Evolutionary conservation across 2,329 filamentous ascomycete species (phyloP), one percentile per base, ranked within the genome.

Genomic region (Fusarium oligoseptatum): DNA sequence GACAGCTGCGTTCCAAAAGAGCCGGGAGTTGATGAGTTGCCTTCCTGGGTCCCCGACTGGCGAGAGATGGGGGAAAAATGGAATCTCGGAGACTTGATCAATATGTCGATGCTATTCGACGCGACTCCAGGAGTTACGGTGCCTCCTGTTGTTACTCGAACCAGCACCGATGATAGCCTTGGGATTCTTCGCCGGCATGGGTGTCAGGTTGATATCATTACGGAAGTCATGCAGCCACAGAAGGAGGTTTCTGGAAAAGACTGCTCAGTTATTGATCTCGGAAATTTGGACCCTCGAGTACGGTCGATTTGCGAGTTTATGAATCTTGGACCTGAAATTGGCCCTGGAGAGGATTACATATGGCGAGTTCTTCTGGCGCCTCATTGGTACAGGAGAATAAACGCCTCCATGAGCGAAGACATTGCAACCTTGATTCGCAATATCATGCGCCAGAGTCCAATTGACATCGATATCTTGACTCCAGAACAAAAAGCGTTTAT

Each of bases 41-140:
- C 64, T 2, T 63, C 58, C 0, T 67, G 64, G 64, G 64, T 67
- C 3, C 50, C 60, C 4, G 67, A 70, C 60, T 72, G 67, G 67
- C 55, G 61, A 7, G 57, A 72, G 6, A 41, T 66, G 7, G 70
- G 67, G 12, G 20, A 15, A 14, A 14, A 43, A 4, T 45, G 64
- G 56, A 17, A n/a, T n/a, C 20, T 3, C 9, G 5, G 32, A 20
- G 20, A 41, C n/a, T 2, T 11, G 8, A 45, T 65, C 12, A 29
- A 34, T 6, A 15, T 20, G 5, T 3, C 14, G 1, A 10, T 6
- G 8, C 2, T 7, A 14, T 55, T 17, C 11, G 9, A 52, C 11
- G 62, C 68, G 6, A 39, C 57, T 1, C 9, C 2, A 0, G n/a
- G 15, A 4, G 45, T 56, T 10, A 11, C 34, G 3, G 14, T 32